Conservation (phyloP, 495 filamentous ascomycete species). For the Penicillium canariense region DNA sequence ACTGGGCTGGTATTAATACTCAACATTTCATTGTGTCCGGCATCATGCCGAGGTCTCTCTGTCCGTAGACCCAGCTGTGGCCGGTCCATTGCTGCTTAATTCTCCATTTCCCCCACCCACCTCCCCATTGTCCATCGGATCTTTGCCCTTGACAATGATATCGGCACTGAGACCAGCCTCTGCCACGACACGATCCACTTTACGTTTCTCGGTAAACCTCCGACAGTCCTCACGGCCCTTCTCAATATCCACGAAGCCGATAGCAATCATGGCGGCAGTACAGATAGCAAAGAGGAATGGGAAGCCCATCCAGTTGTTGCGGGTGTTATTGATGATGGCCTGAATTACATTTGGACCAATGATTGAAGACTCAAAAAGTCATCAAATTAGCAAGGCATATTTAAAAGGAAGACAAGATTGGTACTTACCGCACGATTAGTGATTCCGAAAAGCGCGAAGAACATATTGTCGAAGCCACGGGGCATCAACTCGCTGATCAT, state of each 20-base stretch:
- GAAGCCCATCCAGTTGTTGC: constrained; percentile 53
- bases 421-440: constrained; percentile 49
- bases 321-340: constrained; percentile 47
- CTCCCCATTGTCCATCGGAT: neutral
- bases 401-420: neutral
- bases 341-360: constrained; percentile 51
- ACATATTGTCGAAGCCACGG: constrained; percentile 52
- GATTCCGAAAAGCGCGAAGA: constrained; percentile 53
- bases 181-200: constrained; percentile 27
- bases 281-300: constrained; percentile 50
- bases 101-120: neutral
- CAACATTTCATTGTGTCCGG: neutral
- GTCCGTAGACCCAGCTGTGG: neutral
- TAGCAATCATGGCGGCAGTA: constrained; percentile 37
- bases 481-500: constrained; percentile 55
- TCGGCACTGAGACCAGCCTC: constrained; percentile 20
- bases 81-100: neutral
- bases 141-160: constrained; percentile 17
- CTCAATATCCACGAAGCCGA: constrained; percentile 46
- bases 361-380: constrained; percentile 42
- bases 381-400: neutral
- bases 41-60: neutral
- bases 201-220: constrained; percentile 39
- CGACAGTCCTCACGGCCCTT: constrained; percentile 46
- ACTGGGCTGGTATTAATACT: neutral